Evolutionary conservation across 2,329 filamentous ascomycete genomes (phyloP).

Genomic region (Epichloe elymi): DNA sequence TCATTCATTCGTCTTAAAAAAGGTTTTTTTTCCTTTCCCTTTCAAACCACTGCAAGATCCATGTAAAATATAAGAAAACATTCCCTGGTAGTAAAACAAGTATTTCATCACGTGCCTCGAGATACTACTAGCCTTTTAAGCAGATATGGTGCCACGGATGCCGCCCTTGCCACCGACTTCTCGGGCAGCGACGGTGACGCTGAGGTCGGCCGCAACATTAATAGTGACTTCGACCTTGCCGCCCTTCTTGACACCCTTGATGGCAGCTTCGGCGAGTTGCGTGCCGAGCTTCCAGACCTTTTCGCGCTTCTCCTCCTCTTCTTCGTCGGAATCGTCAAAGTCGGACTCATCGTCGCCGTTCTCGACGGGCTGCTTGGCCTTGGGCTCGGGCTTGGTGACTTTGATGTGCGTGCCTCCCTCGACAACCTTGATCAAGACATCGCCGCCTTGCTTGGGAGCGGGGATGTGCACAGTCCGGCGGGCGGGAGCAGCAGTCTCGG

Average conservation of each 20-base stretch:
- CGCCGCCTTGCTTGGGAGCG: conserved; percentile 67
- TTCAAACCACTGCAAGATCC: background rate
- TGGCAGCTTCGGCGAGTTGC: conserved; percentile 70
- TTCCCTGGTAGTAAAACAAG: background rate
- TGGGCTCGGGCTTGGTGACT: conserved; percentile 75
- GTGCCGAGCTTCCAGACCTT: conserved; percentile 84
- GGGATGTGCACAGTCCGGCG: conserved; percentile 70
- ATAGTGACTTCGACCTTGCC: conserved; percentile 89
- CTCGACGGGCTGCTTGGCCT: conserved; percentile 57
- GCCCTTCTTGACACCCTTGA: conserved; percentile 75
- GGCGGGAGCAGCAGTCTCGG: conserved; percentile 82
- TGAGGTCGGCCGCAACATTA: conserved; percentile 70
- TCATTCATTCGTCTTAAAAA: background rate
- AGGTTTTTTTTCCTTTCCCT: background rate
- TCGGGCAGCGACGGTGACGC: conserved; percentile 65
- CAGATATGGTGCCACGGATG: conserved; percentile 47
- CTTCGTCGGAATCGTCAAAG: conserved; percentile 51
- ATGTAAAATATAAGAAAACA: background rate
- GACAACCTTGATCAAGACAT: conserved; percentile 76
- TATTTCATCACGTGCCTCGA: background rate
- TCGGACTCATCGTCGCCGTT: conserved; percentile 45
- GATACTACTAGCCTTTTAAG: conserved; percentile 7
- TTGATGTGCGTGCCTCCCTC: conserved; percentile 89
- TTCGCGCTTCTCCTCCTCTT: conserved; percentile 76
- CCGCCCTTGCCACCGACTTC: conserved; percentile 83